Percentiles rank a stretch among this genome's conserved stretches.
Conservation (phyloP, 2,329 filamentous ascomycete species). For the Coleophoma cylindrospora region DNA sequence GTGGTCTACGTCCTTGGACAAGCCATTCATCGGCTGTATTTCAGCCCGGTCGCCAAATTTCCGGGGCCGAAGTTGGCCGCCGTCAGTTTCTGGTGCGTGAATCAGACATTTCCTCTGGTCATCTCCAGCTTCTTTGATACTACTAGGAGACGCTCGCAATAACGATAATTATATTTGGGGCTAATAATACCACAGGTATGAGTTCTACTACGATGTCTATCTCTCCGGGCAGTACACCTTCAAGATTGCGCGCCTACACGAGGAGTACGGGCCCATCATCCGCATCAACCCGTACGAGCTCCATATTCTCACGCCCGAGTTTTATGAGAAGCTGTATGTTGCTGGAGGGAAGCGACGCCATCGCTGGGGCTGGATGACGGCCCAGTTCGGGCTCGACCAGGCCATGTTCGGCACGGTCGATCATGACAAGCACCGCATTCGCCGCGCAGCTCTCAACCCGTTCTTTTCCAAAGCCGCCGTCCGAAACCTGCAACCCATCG, state of each 20-base stretch:
- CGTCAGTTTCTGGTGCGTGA: too few species aligned
- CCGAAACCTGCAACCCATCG: constrained; percentile 2
- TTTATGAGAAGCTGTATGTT: constrained; percentile 34
- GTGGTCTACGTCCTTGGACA: too few species aligned
- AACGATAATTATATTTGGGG: too few species aligned
- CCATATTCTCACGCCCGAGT: constrained; percentile 28
- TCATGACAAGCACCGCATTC: constrained; percentile 4
- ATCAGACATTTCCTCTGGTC: too few species aligned
- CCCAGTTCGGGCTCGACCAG: background rate
- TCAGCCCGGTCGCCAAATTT: too few species aligned
- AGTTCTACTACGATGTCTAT: constrained; percentile 36
- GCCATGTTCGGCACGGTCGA: constrained; percentile 3
- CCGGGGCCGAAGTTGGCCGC: too few species aligned
- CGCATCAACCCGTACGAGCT: constrained; percentile 33
- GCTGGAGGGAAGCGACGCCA: too few species aligned
- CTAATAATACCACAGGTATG: background rate
- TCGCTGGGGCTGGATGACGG: too few species aligned
- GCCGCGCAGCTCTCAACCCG: constrained; percentile 4
- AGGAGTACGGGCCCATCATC: constrained; percentile 34
- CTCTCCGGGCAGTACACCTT: constrained; percentile 36
- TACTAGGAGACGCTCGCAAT: too few species aligned
- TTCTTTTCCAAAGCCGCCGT: constrained; percentile 10
- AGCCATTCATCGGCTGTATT: too few species aligned
- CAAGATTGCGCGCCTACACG: constrained; percentile 36
- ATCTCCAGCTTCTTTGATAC: too few species aligned